Base-by-base conservation (phyloP, 495 filamentous ascomycete genomes). In the Annulohypoxylon moriforme region DNA sequence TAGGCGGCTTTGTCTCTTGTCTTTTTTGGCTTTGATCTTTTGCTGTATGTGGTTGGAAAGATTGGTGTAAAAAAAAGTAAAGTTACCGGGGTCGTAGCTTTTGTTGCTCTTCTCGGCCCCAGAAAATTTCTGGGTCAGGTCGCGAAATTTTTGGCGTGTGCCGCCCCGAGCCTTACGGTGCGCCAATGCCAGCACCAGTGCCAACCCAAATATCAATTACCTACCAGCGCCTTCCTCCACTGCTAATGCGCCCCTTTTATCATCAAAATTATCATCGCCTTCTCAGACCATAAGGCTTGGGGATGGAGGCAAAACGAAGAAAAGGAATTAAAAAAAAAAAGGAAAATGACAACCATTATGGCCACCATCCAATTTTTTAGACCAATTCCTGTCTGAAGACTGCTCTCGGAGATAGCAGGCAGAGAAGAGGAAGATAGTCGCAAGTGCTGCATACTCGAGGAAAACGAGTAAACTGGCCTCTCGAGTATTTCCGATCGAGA, bases 51-150 rank as follows among this genome's bases (percentile, higher is more conserved):
- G 56, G 36, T 52, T 67, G 56, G 44, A 34, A 67, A 38, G 60
- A 34, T 40, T 20, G 22, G 53, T 18, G 59, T 22, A 22, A 59
- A 53, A 50, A 47, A 73, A 18, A 38, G 40, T 55, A 61, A 47
- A 60, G 60, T 40, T 33, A 52, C 24, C 49, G 47, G 50, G 58
- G 66, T 42, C 52, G 56, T 29, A 25, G 20, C 29, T 38, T 40
- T 40, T 60, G 57, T 49, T 61, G 42, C 50, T 53, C 52, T 64
- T 63, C 46, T 53, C 60, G 20, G 36, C 18, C 50, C 38, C 27
- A 53, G 71, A 66, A 60, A 68, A 69, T 40, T 69, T 69, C 61
- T 72, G 73, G 69, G 64, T 72, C 72, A 60, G 65, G 64, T 75
- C 72, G 72, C 72, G 56, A 71, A 64, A 71, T 50, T 71, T 71